Evolutionary conservation across 345 rosid genomes (phyloP).

Genomic region (Eucalyptus cloeziana): DNA sequence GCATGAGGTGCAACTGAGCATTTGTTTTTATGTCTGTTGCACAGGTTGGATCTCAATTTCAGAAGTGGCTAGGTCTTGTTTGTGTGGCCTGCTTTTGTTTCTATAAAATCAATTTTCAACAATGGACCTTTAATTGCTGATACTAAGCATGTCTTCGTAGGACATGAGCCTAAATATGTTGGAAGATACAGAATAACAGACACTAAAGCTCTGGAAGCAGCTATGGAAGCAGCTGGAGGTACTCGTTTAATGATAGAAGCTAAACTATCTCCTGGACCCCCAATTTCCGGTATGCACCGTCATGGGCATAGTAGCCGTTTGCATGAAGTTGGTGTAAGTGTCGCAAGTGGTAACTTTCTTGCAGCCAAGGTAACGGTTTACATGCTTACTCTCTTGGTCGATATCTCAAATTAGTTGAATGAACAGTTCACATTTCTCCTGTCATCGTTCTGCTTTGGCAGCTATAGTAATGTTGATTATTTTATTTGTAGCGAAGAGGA

Average conservation of each 20-base stretch:
- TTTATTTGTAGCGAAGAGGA: constrained; percentile 68
- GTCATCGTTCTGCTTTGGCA: not conserved
- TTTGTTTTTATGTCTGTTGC: not conserved
- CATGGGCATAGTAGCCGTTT: constrained; percentile 88
- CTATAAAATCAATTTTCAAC: not conserved
- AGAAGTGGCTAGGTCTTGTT: not conserved
- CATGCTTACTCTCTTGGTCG: not conserved
- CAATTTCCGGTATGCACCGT: constrained; percentile 66
- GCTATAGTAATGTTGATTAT: not conserved
- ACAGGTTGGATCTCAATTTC: not conserved
- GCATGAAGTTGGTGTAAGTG: constrained; percentile 91
- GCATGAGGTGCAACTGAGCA: not conserved
- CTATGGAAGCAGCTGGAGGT: constrained; percentile 93
- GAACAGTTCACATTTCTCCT: not conserved
- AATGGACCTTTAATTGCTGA: not conserved
- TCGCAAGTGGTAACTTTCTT: constrained; percentile 94
- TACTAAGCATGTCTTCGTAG: constrained; percentile 15
- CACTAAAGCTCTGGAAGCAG: constrained; percentile 67
- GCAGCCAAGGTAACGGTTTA: constrained; percentile 67
- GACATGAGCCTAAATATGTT: constrained; percentile 48
- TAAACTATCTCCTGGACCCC: constrained; percentile 94
- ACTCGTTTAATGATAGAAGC: constrained; percentile 87
- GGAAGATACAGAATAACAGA: constrained; percentile 89
- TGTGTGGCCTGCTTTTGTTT: not conserved
- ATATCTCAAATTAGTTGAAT: not conserved